Base-by-base conservation (phyloP, 1,139 yeast genomes). In the Arxiozyma slooffiae region DNA sequence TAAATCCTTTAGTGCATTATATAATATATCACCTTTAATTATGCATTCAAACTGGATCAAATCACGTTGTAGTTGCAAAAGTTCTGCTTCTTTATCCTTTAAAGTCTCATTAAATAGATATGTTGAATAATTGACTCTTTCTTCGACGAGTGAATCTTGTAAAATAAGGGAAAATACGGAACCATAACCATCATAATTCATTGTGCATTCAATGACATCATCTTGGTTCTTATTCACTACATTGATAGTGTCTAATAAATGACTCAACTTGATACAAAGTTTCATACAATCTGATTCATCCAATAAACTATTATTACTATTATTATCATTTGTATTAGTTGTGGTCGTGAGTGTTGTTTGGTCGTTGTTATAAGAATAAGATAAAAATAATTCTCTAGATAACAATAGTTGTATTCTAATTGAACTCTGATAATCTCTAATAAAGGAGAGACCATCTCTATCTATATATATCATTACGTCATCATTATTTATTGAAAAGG, bases 121-220 rank as follows among this genome's bases (percentile, higher is more conserved):
- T 0, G 95, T 86, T 2, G 76, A 69, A 55, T 87, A 78, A 58
- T 85, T 90, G 55, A 88, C 81, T 52, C 79, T 74, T 58, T 88
- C 95, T 41, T 82, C 77, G 57, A 87, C 79, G 48, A 75, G 66
- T 2, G 77, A 74, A 62, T 86, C 95, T 59, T 84, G 89, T 65
- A 86, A 85, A 24, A 81, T 82, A 22, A 87, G 66, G 1, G 80
- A 72, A 51, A 88, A 77, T 0, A 94, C 90, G 7, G 73, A 62
- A 0, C 94, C 94, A 16, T 73, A 73, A 0, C 87, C 77, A 45
- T 71, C 67, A 56, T 78, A 79, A 4, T 74, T 67, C 43, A 79
- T 56, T 1, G 76, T 72, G 53, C 80, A 76, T 53, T 73, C 75
- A 1, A 73, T 79, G 37, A 60, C 52, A 51, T 65, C 69, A 42